A percentile compares a stretch with the other conserved stretches of the same genome.
Conservation (phyloP, 768 basidiomycete genomes). For the Mycena polygramma region DNA sequence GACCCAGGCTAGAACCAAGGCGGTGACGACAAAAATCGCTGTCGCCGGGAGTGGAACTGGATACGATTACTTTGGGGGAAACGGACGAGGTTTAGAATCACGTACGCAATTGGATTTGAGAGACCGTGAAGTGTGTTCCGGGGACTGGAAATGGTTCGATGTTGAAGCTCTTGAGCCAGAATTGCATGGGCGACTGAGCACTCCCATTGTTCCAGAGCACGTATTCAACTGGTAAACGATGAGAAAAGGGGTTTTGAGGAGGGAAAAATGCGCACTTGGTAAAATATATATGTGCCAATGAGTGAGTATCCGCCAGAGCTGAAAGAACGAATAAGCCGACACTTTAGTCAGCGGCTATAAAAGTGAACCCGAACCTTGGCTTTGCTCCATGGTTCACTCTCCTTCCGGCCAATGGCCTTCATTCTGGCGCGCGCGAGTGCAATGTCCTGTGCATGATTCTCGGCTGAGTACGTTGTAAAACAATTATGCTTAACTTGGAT, state of each 20-base stretch:
- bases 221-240: conserved; percentile 35
- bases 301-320: conserved; percentile 34
- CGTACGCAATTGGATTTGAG: conserved; percentile 37
- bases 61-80: neutral
- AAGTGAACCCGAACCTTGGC: conserved; percentile 8
- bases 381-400: conserved; percentile 35
- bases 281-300: conserved; percentile 37
- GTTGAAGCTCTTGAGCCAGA: conserved; percentile 40
- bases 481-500: neutral
- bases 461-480: neutral
- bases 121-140: conserved; percentile 29
- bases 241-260: too few relatives aligned
- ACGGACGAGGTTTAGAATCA: neutral
- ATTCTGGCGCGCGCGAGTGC: conserved; percentile 34
- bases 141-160: conserved; percentile 37
- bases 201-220: conserved; percentile 39
- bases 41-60: conserved; percentile 37
- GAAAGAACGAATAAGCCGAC: neutral
- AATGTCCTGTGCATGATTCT: conserved; percentile 23
- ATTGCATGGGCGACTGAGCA: conserved; percentile 36
- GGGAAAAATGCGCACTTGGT: neutral
- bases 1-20: conserved; percentile 34
- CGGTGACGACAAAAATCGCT: conserved; percentile 33
- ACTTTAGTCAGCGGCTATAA: neutral
- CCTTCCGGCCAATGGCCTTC: conserved; percentile 36